Percentiles rank a stretch among this genome's conserved stretches.
phyloP scores from a whole-genome alignment of 192 early-diverging fungal species.

The Mortierella alpina region DNA sequence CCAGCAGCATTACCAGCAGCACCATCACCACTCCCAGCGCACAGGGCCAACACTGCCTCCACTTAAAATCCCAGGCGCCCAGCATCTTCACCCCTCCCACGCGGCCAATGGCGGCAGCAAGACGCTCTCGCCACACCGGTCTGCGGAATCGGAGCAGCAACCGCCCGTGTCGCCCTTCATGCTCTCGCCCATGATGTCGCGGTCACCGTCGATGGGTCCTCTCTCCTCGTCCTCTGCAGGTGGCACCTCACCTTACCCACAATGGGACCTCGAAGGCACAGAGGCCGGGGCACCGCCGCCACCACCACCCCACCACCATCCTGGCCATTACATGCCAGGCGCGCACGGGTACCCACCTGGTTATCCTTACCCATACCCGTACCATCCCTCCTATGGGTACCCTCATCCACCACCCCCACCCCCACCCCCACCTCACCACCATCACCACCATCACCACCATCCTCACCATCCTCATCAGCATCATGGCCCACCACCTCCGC shows the following conservation, averaged over 20 bases:
- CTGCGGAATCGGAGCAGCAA: background rate
- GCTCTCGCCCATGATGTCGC: conserved; percentile 35
- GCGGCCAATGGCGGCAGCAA: conserved; percentile 2
- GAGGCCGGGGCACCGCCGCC: conserved; percentile 13
- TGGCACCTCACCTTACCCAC: conserved; percentile 16
- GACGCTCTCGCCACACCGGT: conserved; percentile 12
- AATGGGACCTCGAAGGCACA: conserved; percentile 35
- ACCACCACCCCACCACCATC: conserved; percentile 26
- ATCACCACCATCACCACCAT: conserved; percentile 15
- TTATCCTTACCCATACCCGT: conserved; percentile 45
- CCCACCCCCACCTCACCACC: conserved; percentile 20
- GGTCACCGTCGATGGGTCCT: conserved; percentile 35
- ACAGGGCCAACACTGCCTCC: conserved; percentile 30
- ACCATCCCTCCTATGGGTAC: conserved; percentile 49
- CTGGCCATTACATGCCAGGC: conserved; percentile 26
- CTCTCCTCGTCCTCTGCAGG: conserved; percentile 8
- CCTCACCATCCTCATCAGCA: conserved; percentile 14
- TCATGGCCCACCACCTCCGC: background rate
- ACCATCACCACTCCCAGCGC: conserved; percentile 5
- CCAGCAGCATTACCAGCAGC: background rate
- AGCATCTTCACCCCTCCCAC: conserved; percentile 39
- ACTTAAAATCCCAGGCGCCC: conserved; percentile 36
- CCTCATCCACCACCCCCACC: conserved; percentile 34
- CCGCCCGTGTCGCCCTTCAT: conserved; percentile 43
- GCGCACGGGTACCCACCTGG: conserved; percentile 35